phyloP scores from a whole-genome alignment of 2,329 filamentous ascomycete species.

The Elsinoe perseae region DNA sequence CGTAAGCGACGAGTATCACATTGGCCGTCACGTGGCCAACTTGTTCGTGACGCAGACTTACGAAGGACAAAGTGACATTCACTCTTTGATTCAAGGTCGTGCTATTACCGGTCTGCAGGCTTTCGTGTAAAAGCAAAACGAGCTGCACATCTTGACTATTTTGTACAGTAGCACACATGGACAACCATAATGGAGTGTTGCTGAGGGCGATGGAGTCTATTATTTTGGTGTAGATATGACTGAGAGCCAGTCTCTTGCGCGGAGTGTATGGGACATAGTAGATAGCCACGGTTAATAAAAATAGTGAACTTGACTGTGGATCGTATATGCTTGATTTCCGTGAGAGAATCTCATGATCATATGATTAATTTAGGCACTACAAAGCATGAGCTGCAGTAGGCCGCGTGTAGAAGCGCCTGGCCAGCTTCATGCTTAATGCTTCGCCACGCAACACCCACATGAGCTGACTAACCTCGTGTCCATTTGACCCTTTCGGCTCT shows the following conservation, averaged over 20 bases:
- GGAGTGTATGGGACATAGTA: not conserved
- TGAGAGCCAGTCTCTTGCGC: not conserved
- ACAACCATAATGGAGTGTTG: not conserved
- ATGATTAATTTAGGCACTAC: not conserved
- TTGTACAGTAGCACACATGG: not conserved
- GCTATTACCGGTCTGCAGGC: constrained; percentile 63
- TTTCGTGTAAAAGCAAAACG: constrained; percentile 52
- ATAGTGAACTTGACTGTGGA: not conserved
- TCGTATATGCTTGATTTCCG: not conserved
- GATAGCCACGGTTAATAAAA: not conserved
- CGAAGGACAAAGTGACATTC: constrained; percentile 96
- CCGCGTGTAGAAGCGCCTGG: constrained; percentile 10
- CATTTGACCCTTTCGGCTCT: not conserved
- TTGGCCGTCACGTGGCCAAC: constrained; percentile 91
- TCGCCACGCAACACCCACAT: not conserved
- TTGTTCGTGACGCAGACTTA: constrained; percentile 97
- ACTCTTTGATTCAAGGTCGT: constrained; percentile 50
- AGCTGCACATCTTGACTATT: no score
- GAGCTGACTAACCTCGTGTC: constrained; percentile 8
- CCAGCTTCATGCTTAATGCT: not conserved
- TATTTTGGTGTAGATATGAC: not conserved
- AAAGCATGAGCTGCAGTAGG: not conserved
- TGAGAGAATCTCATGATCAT: not conserved
- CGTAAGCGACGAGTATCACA: constrained; percentile 94
- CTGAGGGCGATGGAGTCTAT: not conserved